Percentiles rank a stretch among this genome's conserved stretches.
Evolutionary conservation across 1,284 basidiomycete species (phyloP).

Genomic region (Malassezia globosa): DNA sequence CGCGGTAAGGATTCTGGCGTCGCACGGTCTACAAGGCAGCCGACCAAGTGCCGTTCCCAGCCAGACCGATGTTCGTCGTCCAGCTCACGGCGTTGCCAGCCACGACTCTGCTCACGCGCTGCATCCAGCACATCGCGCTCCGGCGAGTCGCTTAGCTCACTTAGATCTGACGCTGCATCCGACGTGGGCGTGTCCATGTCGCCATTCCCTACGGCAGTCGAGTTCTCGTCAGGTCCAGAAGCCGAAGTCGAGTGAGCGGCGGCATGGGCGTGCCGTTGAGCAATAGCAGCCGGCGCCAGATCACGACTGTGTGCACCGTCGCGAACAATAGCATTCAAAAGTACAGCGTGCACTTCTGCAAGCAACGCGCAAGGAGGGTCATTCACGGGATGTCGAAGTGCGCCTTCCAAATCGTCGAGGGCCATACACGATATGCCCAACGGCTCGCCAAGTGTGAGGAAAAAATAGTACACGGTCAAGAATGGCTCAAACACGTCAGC

Average conservation of each 20-base stretch:
- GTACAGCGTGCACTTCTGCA: slow-evolving; percentile 72
- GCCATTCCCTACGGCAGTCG: slow-evolving; percentile 21
- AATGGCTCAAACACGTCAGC: slow-evolving; percentile 68
- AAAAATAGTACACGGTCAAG: slow-evolving; percentile 79
- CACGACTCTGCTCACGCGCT: slow-evolving; percentile 21
- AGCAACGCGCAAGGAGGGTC: slow-evolving; percentile 67
- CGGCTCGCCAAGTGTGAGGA: slow-evolving; percentile 79
- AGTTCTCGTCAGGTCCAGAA: slow-evolving; percentile 43
- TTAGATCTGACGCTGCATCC: slow-evolving; percentile 1
- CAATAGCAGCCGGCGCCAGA: slow-evolving; percentile 10
- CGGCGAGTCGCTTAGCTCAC: slow-evolving; percentile 14
- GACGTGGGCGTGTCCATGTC: slow-evolving; percentile 11
- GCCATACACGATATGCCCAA: slow-evolving; percentile 80
- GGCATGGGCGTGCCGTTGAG: slow-evolving; percentile 26
- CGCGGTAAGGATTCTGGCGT: slow-evolving; percentile 33
- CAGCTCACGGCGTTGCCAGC: slow-evolving; percentile 34
- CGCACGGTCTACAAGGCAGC: slow-evolving; percentile 30
- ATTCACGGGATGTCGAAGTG: slow-evolving; percentile 63
- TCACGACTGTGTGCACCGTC: slow-evolving; percentile 53
- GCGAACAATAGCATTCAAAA: slow-evolving; percentile 71
- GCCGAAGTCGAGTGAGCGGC: slow-evolving; percentile 33
- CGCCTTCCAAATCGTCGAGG: slow-evolving; percentile 82
- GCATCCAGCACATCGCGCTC: slow-evolving; percentile 26
- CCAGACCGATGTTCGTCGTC: slow-evolving; percentile 33
- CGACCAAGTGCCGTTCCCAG: slow-evolving; percentile 35